phyloP scores from a whole-genome alignment of 768 basidiomycete genomes.

The Russula griseocarnosa region DNA sequence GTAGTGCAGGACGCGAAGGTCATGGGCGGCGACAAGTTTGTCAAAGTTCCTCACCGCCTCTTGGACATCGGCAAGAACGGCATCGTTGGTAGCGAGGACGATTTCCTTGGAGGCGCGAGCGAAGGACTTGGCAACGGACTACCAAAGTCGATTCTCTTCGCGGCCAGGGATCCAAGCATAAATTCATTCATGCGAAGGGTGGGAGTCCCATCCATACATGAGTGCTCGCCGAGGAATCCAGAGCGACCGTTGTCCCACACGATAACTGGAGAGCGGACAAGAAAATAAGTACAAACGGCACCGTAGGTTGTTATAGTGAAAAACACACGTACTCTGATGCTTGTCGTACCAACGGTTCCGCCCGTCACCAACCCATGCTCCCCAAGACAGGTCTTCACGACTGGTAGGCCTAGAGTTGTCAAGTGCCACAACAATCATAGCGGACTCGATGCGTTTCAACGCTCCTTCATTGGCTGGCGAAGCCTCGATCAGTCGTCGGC shows the following conservation, averaged over 20 bases:
- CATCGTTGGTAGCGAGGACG: slow-evolving; percentile 59
- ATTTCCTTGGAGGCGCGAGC: slow-evolving; percentile 52
- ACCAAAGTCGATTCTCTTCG: slow-evolving; percentile 74
- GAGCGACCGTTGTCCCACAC: slow-evolving; percentile 94
- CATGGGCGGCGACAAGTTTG: slow-evolving; percentile 69
- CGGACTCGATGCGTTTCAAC: slow-evolving; percentile 79
- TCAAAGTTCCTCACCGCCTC: slow-evolving; percentile 67
- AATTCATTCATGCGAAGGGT: slow-evolving; percentile 96
- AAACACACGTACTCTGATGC: slow-evolving; percentile 67
- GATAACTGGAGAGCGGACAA: slow-evolving; percentile 55
- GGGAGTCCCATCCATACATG: slow-evolving; percentile 91
- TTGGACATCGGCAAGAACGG: slow-evolving; percentile 49
- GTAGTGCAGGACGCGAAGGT: slow-evolving; percentile 46
- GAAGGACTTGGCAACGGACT: slow-evolving; percentile 31
- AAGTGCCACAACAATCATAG: slow-evolving; percentile 81
- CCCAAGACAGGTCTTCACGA: slow-evolving; percentile 77
- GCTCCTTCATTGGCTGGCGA: slow-evolving; percentile 61
- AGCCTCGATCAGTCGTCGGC: slow-evolving; percentile 57
- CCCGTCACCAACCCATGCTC: slow-evolving; percentile 85
- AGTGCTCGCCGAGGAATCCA: slow-evolving; percentile 87
- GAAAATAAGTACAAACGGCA: not conserved
- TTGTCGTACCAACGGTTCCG: slow-evolving; percentile 95
- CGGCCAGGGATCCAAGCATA: slow-evolving; percentile 68
- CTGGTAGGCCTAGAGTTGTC: slow-evolving; percentile 81
- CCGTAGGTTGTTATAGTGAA: not conserved